Evolutionary conservation across 2,329 filamentous ascomycete species (phyloP), one percentile per base, ranked within the genome.

Genomic region (Xylaria sp.): DNA sequence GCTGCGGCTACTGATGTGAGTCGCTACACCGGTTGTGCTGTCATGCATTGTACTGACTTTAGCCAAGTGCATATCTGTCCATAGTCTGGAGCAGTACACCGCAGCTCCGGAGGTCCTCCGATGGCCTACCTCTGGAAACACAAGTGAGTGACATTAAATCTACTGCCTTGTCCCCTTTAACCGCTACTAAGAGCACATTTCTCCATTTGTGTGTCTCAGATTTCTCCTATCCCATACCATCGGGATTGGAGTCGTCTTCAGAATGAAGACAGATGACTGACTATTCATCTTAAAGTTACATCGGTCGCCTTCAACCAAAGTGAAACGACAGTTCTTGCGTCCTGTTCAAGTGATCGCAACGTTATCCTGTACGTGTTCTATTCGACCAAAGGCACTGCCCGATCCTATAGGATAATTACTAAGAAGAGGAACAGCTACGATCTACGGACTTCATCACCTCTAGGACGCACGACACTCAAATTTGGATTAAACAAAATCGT

Each of bases 41-140:
- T 54, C n/a, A 10, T 23, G 10, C 8, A 25, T 39, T 37, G 3
- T 39, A 41, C 70, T 72, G 23, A 72, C 50, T 12, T 25, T 3
- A 39, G n/a, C 32, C 10, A 72, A 72, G 70, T 94, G 89, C 46
- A 94, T 98, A 69, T 93, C 92, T 25, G 90, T 99, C 72, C 98
- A 97, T 81, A 95, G 98, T 78, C 87, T 96, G 55, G 91, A 93
- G 62, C 88, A 93, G 52, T 91, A 93, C 66, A 93, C 92, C 34
- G 90, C 92, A 0, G 92, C 94, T 0, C 91, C 92, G 6, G 93
- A 97, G 80, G 91, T 92, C 28, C 86, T 98, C 15, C 87, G 89
- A 71, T 98, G 94, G 94, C 95, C 95, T 4, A 96, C 92, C 5
- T 89, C 91, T 10, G 91, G 93, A 68, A 96, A 97, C 80, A 98